These are phyloP conservation scores for Suhomyces maxii DNA, from an alignment of 1,139 yeast species.

Conservation along the genomic window DNA sequence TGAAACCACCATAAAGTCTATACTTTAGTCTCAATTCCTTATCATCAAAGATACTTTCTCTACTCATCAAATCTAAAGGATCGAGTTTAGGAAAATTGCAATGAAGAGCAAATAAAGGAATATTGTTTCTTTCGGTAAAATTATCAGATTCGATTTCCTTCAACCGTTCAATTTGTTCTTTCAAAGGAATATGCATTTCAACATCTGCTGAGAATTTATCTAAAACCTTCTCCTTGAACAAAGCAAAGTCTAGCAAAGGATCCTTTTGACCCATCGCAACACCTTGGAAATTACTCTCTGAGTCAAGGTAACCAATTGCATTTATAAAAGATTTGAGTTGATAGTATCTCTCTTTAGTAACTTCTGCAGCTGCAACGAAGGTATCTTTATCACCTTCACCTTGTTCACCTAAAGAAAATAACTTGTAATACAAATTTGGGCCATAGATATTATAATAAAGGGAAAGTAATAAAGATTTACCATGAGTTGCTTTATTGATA, in stretches of 20 bases:
- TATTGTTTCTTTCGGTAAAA: conserved; percentile 17
- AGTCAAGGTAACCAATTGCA: conserved; percentile 34
- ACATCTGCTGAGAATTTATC: conserved; percentile 5
- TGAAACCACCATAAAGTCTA: conserved; percentile 31
- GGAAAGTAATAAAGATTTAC: conserved; percentile 50
- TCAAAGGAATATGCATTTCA: conserved; percentile 7
- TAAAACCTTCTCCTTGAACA: conserved; percentile 16
- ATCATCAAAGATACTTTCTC: conserved; percentile 30
- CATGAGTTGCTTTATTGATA: conserved; percentile 54
- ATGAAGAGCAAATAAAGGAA: conserved; percentile 34
- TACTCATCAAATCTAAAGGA: conserved; percentile 27
- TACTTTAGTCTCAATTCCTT: conserved; percentile 27
- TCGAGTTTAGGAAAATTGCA: conserved; percentile 43
- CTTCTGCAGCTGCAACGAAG: conserved; percentile 56
- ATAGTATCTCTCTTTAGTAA: conserved; percentile 47
- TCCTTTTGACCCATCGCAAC: conserved; percentile 45
- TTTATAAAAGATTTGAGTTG: conserved; percentile 46
- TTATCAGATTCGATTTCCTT: conserved; percentile 18
- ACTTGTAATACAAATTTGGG: conserved; percentile 53
- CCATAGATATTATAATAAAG: conserved; percentile 61
- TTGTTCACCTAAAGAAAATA: conserved; percentile 58
- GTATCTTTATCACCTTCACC: conserved; percentile 76
- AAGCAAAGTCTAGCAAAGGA: conserved; percentile 30
- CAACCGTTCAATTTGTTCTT: conserved; percentile 26
- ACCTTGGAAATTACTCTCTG: conserved; percentile 29